Evolutionary conservation across 2,329 filamentous ascomycete species (phyloP), one percentile per base, ranked within the genome.

Genomic region (Claviceps paspali): DNA sequence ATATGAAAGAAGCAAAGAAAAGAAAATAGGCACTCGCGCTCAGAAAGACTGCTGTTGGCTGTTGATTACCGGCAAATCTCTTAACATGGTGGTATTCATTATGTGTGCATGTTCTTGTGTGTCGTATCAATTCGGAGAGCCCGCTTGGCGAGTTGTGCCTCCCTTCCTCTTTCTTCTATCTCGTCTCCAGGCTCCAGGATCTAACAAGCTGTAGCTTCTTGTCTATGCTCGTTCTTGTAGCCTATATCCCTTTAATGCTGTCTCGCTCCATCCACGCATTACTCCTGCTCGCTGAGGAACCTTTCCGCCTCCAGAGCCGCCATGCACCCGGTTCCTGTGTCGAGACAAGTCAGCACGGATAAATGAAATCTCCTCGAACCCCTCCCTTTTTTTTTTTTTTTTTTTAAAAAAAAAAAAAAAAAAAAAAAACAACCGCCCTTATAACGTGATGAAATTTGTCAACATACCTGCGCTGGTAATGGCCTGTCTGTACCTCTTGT

Each of bases 401-500:
- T 6, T 15, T 33, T 26, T 17, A 24, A 17, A 14, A 17, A 18
- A 22, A 31, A 31, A 14, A 12, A 28, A 14, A 7, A 6, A 5
- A 9, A 2, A 14, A 30, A 33, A 6, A 19, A 30, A 15, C 26
- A 27, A 29, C n/a, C n/a, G n/a, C n/a, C n/a, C n/a, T n/a, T n/a
- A n/a, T n/a, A n/a, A n/a, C n/a, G n/a, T n/a, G n/a, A n/a, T n/a
- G n/a, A n/a, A n/a, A n/a, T n/a, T n/a, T n/a, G n/a, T n/a, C n/a
- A n/a, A 73, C 79, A 56, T 67, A 86, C 85, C 88, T 50, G 91
- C 91, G 64, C 87, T 95, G 46, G 91, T 98, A 48, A 98, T 92
- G 33, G 91, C 91, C 67, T 98, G 91, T 57, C 91, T 76, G 61
- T 98, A 98, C 55, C 80, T 77, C 79, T 96, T 98, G 59, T 98